These are phyloP conservation scores for Talaromyces sp. DNA, from an alignment of 2,329 filamentous ascomycete species.

Conservation along the genomic window DNA sequence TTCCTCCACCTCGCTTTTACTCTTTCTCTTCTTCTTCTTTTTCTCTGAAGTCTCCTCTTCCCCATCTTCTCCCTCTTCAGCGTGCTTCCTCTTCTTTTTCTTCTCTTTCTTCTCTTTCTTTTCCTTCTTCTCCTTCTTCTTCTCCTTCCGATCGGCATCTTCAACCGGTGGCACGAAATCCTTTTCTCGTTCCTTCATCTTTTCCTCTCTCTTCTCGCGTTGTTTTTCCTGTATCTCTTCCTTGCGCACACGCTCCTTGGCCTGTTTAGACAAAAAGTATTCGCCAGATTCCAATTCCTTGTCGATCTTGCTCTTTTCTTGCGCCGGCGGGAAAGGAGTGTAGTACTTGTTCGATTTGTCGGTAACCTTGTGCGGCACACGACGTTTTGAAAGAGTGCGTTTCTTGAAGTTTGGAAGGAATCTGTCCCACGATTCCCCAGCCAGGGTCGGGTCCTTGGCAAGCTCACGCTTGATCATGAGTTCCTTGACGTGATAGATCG, in stretches of 20 bases:
- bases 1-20: background rate
- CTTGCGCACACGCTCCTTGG: conserved; percentile 77
- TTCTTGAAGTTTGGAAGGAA: conserved; percentile 98
- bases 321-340: conserved; percentile 93
- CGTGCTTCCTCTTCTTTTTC: conserved; percentile 23
- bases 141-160: conserved; percentile 54
- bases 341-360: conserved; percentile 94
- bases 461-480: conserved; percentile 92
- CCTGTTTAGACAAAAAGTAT: conserved; percentile 90
- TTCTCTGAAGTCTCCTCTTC: conserved; percentile 34
- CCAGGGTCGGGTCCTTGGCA: conserved; percentile 81
- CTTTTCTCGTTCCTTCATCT: conserved; percentile 75
- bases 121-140: conserved; percentile 53
- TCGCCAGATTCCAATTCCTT: conserved; percentile 96
- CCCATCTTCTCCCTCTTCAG: conserved; percentile 13
- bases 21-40: conserved; percentile 42
- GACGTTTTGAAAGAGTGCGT: conserved; percentile 78
- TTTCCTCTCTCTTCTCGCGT: conserved; percentile 81
- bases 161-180: conserved; percentile 88
- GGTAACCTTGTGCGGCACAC: conserved; percentile 75
- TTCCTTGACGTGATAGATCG: conserved; percentile 90
- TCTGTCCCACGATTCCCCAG: conserved; percentile 87
- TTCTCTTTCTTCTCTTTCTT: conserved; percentile 31
- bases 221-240: conserved; percentile 81
- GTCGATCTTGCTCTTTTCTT: conserved; percentile 99